phyloP scores from a whole-genome alignment of 2,329 filamentous ascomycete species.

The Verticillium dahliae region DNA sequence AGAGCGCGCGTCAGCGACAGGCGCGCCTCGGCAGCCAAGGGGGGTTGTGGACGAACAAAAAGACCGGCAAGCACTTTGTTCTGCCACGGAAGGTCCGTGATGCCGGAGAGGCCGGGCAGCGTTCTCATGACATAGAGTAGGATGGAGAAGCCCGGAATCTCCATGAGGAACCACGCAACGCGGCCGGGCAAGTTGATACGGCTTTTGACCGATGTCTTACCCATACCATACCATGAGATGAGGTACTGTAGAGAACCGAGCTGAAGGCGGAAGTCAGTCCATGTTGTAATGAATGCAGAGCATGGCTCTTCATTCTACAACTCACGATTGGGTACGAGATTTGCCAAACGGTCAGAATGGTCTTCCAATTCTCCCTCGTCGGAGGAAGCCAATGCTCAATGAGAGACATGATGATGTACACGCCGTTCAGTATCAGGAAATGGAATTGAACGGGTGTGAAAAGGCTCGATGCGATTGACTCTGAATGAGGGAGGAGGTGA shows the following conservation, averaged over 20 bases:
- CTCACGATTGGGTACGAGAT: constrained; percentile 46
- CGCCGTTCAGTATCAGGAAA: no score
- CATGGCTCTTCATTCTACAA: neutral
- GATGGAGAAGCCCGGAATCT: constrained; percentile 68
- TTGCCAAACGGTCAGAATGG: constrained; percentile 45
- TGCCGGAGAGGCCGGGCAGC: constrained; percentile 52
- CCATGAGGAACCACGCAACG: constrained; percentile 84
- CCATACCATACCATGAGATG: constrained; percentile 78
- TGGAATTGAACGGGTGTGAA: neutral
- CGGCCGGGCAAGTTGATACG: constrained; percentile 82
- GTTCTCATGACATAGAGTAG: constrained; percentile 73
- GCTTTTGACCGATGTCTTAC: constrained; percentile 77
- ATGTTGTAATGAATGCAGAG: neutral
- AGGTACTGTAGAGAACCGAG: constrained; percentile 69
- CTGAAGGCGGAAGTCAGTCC: constrained; percentile 33
- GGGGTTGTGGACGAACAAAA: constrained; percentile 40
- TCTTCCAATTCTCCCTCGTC: constrained; percentile 50
- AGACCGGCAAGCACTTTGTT: constrained; percentile 70
- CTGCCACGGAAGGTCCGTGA: constrained; percentile 62
- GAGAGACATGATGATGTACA: constrained; percentile 31
- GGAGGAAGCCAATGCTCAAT: constrained; percentile 51
- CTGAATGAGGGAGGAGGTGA: neutral
- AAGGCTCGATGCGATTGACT: neutral
- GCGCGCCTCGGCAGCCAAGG: neutral
- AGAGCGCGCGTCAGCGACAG: neutral